Evolutionary conservation across 257 asterid genomes (phyloP).

Genomic region (Salvia miltiorrhiza): DNA sequence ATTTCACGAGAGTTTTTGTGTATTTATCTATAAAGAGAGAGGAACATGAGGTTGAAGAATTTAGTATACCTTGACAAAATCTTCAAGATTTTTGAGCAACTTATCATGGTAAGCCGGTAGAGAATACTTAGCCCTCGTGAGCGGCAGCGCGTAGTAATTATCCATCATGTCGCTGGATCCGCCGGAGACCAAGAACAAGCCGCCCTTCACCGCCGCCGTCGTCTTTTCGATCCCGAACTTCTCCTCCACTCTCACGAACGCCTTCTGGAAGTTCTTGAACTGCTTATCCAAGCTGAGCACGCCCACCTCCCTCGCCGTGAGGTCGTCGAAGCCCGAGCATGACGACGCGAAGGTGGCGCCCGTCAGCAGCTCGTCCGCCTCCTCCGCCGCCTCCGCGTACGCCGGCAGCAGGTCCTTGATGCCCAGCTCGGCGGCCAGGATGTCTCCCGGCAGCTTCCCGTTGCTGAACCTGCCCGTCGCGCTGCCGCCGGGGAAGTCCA

Average conservation of each 20-base stretch:
- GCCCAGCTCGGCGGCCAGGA: background rate
- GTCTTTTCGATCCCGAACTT: constrained; percentile 12
- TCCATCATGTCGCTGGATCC: constrained; percentile 32
- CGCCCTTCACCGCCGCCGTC: constrained; percentile 12
- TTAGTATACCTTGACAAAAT: constrained; percentile 21
- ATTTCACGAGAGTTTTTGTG: too few species aligned
- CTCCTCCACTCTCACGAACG: background rate
- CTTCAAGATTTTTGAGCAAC: constrained; percentile 32
- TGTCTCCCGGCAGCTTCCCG: background rate
- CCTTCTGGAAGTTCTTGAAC: background rate
- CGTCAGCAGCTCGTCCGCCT: background rate
- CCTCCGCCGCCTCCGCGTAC: background rate
- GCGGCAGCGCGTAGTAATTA: constrained; percentile 16
- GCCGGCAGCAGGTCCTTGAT: background rate
- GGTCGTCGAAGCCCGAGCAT: background rate
- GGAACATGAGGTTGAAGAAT: too few species aligned
- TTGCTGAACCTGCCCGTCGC: background rate
- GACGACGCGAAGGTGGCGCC: background rate
- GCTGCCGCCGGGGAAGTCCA: background rate
- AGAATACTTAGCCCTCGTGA: constrained; percentile 2
- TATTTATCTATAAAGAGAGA: too few species aligned
- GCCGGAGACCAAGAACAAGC: constrained; percentile 24
- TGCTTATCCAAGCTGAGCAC: background rate
- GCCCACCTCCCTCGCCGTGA: background rate
- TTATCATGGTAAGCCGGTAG: constrained; percentile 32